Base-by-base conservation (phyloP, 768 basidiomycete species). In the Rhodotorula diobovata region DNA sequence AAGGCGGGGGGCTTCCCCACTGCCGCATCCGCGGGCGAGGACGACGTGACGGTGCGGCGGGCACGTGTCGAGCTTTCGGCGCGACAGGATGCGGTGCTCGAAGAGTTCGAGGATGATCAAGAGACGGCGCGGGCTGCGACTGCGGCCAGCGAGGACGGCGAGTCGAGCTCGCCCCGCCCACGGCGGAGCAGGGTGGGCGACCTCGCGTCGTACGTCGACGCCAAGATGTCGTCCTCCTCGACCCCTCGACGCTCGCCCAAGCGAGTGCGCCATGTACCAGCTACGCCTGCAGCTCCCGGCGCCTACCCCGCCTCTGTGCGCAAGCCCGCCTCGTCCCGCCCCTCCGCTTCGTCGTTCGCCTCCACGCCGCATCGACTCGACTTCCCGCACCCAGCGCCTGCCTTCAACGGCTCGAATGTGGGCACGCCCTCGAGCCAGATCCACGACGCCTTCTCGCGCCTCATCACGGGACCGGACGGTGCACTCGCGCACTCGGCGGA, bases 381-480 rank as follows among this genome's bases (percentile, higher is more conserved):
- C 23, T 50, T 15, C 41, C 41, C 18, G 14, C 41, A 43, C 41
- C 41, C 8, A 43, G 41, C 41, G 41, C 41, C 16, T 41, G 41
- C 41, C 45, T 21, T 8, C 45, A 5, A 23, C 45, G 45, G 45
- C 25, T 43, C 41, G 41, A 28, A 21, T 23, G 61, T 7, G 32
- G 34, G 30, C 25, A 34, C 37, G 41, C 59, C 32, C 46, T 34
- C 34, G 32, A 61, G 32, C 21, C 67, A 68, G 34, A 64, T 73
- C 11, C 72, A 63, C 63, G 67, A 68, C 59, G 72, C 67, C 35
- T 73, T 73, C 54, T 28, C 50, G 11, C 63, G 72, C 43, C 61
- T 62, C 39, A 73, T 73, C 57, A 73, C 72, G 16, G 72, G 72
- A 2, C 72, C 72, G 0, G 55, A 66, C 39, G 72, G 72, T 21